These are phyloP conservation scores for Roridomyces roridus DNA, from an alignment of 768 basidiomycete species.

Conservation along the genomic window DNA sequence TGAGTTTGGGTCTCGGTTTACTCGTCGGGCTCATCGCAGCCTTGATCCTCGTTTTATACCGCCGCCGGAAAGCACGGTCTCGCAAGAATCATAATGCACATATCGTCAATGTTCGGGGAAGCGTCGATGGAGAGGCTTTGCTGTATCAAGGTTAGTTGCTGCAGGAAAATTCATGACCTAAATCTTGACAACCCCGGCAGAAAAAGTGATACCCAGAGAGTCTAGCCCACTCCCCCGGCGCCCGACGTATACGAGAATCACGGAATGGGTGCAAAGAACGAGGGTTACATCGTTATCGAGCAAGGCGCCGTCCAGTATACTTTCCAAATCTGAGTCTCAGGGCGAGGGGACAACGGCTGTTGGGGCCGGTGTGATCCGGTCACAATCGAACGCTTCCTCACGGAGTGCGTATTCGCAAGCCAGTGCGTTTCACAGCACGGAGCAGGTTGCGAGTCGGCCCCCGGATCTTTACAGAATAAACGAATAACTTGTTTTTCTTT, in stretches of 20 bases:
- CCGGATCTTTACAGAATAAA: slow-evolving; percentile 12
- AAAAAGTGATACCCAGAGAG: neutral
- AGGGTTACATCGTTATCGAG: neutral
- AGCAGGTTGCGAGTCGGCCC: slow-evolving; percentile 10
- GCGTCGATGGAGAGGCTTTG: slow-evolving; percentile 2
- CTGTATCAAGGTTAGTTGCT: slow-evolving; percentile 6
- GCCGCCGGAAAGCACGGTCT: neutral
- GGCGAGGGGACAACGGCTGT: neutral
- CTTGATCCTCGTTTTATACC: neutral
- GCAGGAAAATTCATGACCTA: neutral
- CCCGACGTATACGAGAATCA: neutral
- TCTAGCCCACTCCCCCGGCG: neutral
- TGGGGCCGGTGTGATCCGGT: neutral
- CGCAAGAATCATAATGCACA: neutral
- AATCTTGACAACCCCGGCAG: neutral
- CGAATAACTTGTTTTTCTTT: slow-evolving; percentile 6
- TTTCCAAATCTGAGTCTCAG: neutral
- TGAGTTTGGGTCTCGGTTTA: slow-evolving; percentile 12
- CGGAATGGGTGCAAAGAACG: slow-evolving; percentile 12
- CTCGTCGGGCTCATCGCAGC: slow-evolving; percentile 4
- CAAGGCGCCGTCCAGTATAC: neutral
- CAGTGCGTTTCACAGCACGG: neutral
- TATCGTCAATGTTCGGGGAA: neutral
- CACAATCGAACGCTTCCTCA: slow-evolving; percentile 11
- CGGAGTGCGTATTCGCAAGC: slow-evolving; percentile 20